These are phyloP conservation scores for Breynia disticha DNA, from an alignment of 441 rosid genomes.

Conservation along the genomic window DNA sequence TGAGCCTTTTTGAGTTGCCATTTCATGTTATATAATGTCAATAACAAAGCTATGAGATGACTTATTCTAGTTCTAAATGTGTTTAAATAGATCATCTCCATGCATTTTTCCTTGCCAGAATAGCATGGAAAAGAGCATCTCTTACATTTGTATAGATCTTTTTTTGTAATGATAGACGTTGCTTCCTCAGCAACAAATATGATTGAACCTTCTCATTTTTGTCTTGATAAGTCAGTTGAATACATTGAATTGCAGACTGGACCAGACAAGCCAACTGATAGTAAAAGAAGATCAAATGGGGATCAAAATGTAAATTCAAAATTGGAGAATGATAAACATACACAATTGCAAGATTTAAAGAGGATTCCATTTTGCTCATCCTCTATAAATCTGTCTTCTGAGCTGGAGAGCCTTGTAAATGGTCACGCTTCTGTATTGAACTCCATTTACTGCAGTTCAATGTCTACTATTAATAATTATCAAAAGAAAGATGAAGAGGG, in stretches of 20 bases:
- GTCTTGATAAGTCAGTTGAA: too few relatives aligned
- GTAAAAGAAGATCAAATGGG: constrained; percentile 12
- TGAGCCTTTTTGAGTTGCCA: too few relatives aligned
- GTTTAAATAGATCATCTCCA: too few relatives aligned
- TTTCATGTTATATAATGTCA: too few relatives aligned
- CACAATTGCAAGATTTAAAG: constrained; percentile 16
- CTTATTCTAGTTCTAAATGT: too few relatives aligned
- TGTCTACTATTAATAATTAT: constrained; percentile 13
- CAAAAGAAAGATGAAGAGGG: constrained; percentile 11
- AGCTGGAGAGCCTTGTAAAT: constrained; percentile 12
- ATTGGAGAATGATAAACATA: constrained; percentile 11
- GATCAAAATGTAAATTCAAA: constrained; percentile 16
- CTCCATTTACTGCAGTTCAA: constrained; percentile 13
- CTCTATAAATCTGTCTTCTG: constrained; percentile 14
- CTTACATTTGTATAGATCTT: too few relatives aligned
- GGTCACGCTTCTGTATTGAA: constrained; percentile 9
- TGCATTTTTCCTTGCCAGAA: too few relatives aligned
- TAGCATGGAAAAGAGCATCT: too few relatives aligned
- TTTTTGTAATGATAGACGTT: too few relatives aligned
- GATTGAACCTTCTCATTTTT: too few relatives aligned
- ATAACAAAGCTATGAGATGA: too few relatives aligned
- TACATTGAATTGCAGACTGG: constrained; percentile 31
- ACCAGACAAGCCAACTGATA: constrained; percentile 17
- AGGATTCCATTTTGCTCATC: constrained; percentile 14
- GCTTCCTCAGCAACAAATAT: too few relatives aligned